A percentile compares a stretch with the other conserved stretches of the same genome.
Evolutionary conservation across 106 monocot species (phyloP).

Genomic region (Apostasia ramifera): DNA sequence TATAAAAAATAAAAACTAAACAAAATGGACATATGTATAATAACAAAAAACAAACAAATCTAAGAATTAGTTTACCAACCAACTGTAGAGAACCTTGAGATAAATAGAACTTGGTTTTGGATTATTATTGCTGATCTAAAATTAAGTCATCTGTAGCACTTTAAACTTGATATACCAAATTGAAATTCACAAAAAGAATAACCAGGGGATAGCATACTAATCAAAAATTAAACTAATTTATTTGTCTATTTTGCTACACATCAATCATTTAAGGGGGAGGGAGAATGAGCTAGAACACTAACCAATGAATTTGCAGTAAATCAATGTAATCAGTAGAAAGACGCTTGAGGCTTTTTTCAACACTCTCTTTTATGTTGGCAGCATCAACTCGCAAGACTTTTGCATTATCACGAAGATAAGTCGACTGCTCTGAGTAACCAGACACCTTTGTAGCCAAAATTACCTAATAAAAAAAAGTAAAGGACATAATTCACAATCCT

Average conservation of each 20-base stretch:
- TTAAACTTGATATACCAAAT: too few species aligned
- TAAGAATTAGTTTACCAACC: too few species aligned
- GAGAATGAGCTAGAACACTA: neutral
- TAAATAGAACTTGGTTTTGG: too few species aligned
- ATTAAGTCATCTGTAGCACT: too few species aligned
- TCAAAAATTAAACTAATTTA: neutral
- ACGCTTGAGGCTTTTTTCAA: constrained; percentile 87
- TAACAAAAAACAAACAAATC: too few species aligned
- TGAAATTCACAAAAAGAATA: too few species aligned
- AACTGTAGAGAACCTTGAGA: too few species aligned
- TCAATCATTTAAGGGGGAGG: neutral
- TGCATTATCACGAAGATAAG: constrained; percentile 73
- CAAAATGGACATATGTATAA: too few species aligned
- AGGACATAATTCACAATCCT: too few species aligned
- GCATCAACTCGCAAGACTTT: constrained; percentile 67
- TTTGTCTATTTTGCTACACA: neutral
- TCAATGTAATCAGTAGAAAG: constrained; percentile 91
- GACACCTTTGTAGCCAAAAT: constrained; percentile 92
- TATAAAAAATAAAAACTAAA: too few species aligned
- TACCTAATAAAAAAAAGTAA: constrained; percentile 30
- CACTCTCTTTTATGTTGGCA: constrained; percentile 86
- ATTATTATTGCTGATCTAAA: too few species aligned
- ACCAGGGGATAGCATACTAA: too few species aligned
- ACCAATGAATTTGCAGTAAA: constrained; percentile 97
- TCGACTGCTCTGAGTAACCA: constrained; percentile 69